Evolutionary conservation across 148 eudicot species (phyloP), one percentile per base, ranked within the genome.

Genomic region (Rhododendron mucronatum): DNA sequence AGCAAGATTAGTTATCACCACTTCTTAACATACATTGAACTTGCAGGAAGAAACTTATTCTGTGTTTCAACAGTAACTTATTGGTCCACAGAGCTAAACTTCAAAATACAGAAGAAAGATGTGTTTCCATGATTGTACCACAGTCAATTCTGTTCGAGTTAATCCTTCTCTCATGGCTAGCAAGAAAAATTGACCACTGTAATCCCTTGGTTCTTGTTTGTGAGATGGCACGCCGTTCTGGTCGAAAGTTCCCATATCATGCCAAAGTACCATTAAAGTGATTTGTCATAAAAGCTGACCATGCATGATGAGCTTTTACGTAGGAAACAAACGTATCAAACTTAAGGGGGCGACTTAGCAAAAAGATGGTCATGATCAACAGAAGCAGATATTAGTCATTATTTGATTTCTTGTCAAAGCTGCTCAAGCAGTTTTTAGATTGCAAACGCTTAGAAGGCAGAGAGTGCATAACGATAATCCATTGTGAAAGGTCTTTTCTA

Each of bases 371-470:
- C 86, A 80, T 15, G 20, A 53, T 53, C 59, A 53, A 53, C 5
- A 14, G 5, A 15, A 1, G 13, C 65, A 4, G 23, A 79, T 61
- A 67, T 89, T 89, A 95, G 90, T 96, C 98, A 89, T 98, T 94
- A 53, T 16, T 53, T 14, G 98, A 97, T 89, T 96, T 95, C 9
- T 97, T 94, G 89, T 94, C 98, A 81, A 93, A 95, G 93, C 98
- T 96, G 89, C 98, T 95, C 89, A 96, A 53, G 59, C 59, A 53
- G 5, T 53, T 53, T 53, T 53, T 14, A 3, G 57, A 53, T 89
- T 26, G 99, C 91, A 83, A 96, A 96, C 75, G 98, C 98, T 90
- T 96, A 98, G 89, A 93, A 94, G 18, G 95, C 98, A 57, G 99
- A 95, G 47, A 95, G 94, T 9, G 98, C 97, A 86, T 96, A 94